Percentiles rank a stretch among this genome's conserved stretches.
Conservation (phyloP, 2,329 filamentous ascomycete species). For the Sphaerulina vaccinii region DNA sequence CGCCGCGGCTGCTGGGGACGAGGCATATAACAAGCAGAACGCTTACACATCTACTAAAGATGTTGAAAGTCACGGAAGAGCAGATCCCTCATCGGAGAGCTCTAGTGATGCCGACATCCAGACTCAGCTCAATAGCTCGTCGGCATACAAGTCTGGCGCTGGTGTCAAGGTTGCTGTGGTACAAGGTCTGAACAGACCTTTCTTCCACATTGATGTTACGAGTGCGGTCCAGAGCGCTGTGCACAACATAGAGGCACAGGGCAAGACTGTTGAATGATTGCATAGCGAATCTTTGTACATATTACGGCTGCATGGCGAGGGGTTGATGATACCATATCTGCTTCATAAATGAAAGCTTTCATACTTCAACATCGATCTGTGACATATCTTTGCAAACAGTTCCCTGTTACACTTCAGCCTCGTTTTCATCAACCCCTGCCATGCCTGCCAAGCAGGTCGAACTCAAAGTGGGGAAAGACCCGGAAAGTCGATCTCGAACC, state of each 20-base stretch:
- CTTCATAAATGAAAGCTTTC: neutral
- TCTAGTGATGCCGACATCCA: slow-evolving; percentile 42
- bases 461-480: too few relatives aligned
- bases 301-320: neutral
- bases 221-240: slow-evolving; percentile 85
- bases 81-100: slow-evolving; percentile 28
- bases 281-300: neutral
- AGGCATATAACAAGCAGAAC: slow-evolving; percentile 56
- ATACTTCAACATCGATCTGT: neutral
- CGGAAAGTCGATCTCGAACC: too few relatives aligned
- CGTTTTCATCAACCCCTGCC: too few relatives aligned
- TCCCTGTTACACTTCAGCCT: too few relatives aligned
- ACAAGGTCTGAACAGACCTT: slow-evolving; percentile 80
- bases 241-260: slow-evolving; percentile 55
- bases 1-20: slow-evolving; percentile 67
- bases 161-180: slow-evolving; percentile 60
- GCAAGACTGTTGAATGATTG: slow-evolving; percentile 1
- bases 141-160: slow-evolving; percentile 30
- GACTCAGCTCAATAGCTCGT: slow-evolving; percentile 46
- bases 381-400: too few relatives aligned
- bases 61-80: slow-evolving; percentile 27
- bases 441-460: too few relatives aligned
- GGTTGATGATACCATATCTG: neutral
- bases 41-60: slow-evolving; percentile 36
- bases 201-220: slow-evolving; percentile 92